phyloP scores from a whole-genome alignment of 164 flowering plant genomes.

The Tinospora cordifolia region DNA sequence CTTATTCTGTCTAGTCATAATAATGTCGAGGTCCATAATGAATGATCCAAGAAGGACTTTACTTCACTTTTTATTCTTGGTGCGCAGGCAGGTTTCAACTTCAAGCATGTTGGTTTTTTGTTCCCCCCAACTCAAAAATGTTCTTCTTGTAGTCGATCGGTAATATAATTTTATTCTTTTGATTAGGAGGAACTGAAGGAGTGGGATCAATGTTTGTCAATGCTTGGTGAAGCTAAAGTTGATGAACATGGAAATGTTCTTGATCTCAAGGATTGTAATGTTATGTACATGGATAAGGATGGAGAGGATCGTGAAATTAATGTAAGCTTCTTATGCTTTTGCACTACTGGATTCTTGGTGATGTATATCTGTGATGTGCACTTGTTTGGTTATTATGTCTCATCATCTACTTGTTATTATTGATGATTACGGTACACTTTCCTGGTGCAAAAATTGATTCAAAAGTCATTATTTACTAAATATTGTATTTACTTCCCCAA shows the following conservation, averaged over 20 bases:
- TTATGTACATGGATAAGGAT: constrained; percentile 71
- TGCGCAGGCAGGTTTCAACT: background rate
- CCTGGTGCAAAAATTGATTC: no score
- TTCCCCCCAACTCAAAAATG: background rate
- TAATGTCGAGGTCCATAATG: no score
- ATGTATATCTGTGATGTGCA: background rate
- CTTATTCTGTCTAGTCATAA: no score
- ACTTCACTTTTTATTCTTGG: no score
- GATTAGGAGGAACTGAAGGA: constrained; percentile 82
- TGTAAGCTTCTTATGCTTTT: constrained; percentile 36
- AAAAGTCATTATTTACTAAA: no score
- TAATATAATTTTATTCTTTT: background rate
- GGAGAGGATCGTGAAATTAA: constrained; percentile 90
- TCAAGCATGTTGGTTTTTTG: background rate
- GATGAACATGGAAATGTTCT: constrained; percentile 77
- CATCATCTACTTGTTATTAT: background rate
- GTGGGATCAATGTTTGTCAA: constrained; percentile 85
- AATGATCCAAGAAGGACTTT: no score
- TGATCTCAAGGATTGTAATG: constrained; percentile 51
- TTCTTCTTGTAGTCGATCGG: background rate
- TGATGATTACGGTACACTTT: no score
- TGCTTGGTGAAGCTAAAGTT: constrained; percentile 86
- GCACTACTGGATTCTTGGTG: background rate
- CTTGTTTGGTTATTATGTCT: background rate
- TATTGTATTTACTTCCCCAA: no score